Evolutionary conservation across 768 basidiomycete genomes (phyloP), one percentile per base, ranked within the genome.

Genomic region (Cubamyces sp.): DNA sequence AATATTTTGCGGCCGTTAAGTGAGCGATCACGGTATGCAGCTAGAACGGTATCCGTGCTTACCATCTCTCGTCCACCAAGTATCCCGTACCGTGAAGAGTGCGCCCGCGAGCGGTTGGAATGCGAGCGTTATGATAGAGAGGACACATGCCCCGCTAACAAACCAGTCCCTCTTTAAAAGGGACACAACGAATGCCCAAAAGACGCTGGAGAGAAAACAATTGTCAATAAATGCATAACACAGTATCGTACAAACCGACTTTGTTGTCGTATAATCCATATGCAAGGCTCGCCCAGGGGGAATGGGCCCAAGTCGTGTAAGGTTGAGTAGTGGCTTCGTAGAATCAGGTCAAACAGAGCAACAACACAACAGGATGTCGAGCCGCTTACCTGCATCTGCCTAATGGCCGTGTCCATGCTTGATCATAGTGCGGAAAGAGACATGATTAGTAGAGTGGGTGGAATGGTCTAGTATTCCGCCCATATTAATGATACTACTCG

Each of bases 391-490:
- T 84, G 84, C 73, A 85, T 78, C 68, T 79, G 82, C 66, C 84
- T 82, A 52, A 86, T 81, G 61, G 84, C 84, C 25, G 81, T 75
- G 64, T 84, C 84, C 5, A 82, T 84, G 83, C 83, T 84, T 5
- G 81, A 71, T 83, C 83, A 85, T 55, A 83, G 60, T 0, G 79
- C 80, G 3, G 81, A 79, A 12, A 84, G 77, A 19, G 81, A 66
- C 55, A 81, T 81, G 9, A 81, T 81, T 5, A 83, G 74, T 19
- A 76, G 74, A 18, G 84, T 82, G 0, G 84, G 82, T 15, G 84
- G 83, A 21, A 84, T 67, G 0, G 82, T 85, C 84, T 85, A 43
- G 3, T 18, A 52, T 34, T 43, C 5, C 25, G 46, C 9, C 25
- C 23, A 16, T 40, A 3, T 47, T 6, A 47, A 23, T 23, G 39